These are phyloP conservation scores for Trichosporon sp. DNA, from an alignment of 1,284 basidiomycete genomes.

Conservation along the genomic window DNA sequence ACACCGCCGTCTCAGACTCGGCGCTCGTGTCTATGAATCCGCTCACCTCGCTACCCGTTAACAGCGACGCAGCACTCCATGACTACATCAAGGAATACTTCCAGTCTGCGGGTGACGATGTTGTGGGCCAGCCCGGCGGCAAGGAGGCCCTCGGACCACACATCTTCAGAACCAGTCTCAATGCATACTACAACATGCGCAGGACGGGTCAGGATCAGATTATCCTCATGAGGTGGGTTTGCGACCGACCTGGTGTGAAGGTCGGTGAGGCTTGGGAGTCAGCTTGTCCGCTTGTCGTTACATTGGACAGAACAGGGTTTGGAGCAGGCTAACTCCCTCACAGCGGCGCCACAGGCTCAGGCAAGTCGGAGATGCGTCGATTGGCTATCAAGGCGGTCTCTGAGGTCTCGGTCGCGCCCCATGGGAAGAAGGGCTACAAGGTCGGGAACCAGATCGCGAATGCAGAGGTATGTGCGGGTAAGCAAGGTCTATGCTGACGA, in stretches of 20 bases:
- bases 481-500: not conserved
- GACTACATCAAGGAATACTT: conserved; percentile 75
- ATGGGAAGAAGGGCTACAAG: conserved; percentile 91
- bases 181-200: conserved; percentile 94
- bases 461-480: conserved; percentile 55
- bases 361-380: conserved; percentile 84
- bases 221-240: conserved; percentile 69
- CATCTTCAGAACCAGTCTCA: conserved; percentile 81
- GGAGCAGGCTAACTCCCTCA: not conserved
- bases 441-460: conserved; percentile 79
- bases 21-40: conserved; percentile 78
- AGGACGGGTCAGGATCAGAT: conserved; percentile 90
- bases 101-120: conserved; percentile 52
- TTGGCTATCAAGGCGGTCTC: conserved; percentile 86
- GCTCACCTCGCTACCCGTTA: conserved; percentile 73
- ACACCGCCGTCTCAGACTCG: conserved; percentile 67
- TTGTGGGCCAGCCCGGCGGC: conserved; percentile 20
- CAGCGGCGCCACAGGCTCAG: conserved; percentile 87
- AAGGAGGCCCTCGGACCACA: conserved; percentile 59
- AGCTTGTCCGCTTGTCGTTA: not conserved
- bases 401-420: conserved; percentile 77
- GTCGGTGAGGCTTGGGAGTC: not conserved
- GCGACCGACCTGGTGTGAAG: not conserved
- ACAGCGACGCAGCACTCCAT: conserved; percentile 71
- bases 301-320: conserved; percentile 5